Evolutionary conservation across 768 basidiomycete genomes (phyloP), one percentile per base, ranked within the genome.

Genomic region (Pisolithus sp.): DNA sequence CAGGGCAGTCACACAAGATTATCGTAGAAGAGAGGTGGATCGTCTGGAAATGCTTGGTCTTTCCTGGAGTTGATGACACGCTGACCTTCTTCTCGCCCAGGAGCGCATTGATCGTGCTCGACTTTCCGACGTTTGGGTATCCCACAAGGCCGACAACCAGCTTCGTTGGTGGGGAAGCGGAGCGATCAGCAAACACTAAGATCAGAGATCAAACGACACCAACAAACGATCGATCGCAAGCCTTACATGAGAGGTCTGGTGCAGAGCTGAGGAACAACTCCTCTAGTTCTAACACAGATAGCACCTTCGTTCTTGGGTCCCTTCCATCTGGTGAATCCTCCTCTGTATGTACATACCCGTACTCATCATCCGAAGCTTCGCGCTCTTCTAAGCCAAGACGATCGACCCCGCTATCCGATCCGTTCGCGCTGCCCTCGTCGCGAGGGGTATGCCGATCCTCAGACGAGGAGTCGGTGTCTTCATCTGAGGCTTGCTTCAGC

Each of bases 41-140:
- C 0, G 96, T 98, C 69, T 99, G 96, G 72, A 98, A 97, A 69
- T 99, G 95, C 65, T 99, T 99, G 13, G 96, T 99, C 72, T 98
- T 90, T 56, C 96, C 96, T 0, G 96, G 96, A 0, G 96, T 99
- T 0, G 95, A 85, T 4, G 95, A 98, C 24, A 99, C 96, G 64
- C 93, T 96, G 56, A 99, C 96, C 77, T 90, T 93, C 74, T 96
- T 95, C 66, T 93, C 88, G 36, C 95, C 96, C 5, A 99, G 76
- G 7, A 99, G 77, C 6, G 95, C 89, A 66, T 99, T 99, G 62
- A 99, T 94, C 5, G 96, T 93, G 54, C 92, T 94, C 0, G 95
- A 98, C 70, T 99, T 99, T 15, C 96, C 96, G 21, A 97, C 95
- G 62, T 99, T 99, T 0, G 96, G 96, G 65, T 99, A 98, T 26